Evolutionary conservation across 352 stramenopile species (phyloP), one percentile per base, ranked within the genome.

Genomic region (Pythium phragmiticola): DNA sequence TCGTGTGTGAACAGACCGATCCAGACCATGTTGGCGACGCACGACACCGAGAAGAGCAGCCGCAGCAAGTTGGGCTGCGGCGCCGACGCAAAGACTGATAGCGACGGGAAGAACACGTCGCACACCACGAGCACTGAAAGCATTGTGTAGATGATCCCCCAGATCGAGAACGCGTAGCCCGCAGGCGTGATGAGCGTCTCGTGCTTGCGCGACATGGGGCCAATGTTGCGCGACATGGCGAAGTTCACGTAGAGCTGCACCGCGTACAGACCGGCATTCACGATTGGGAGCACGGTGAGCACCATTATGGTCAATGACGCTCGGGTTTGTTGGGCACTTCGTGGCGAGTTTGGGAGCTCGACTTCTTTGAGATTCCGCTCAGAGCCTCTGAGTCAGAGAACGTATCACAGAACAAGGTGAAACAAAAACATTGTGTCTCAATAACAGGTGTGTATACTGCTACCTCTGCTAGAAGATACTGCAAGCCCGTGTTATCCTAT

Each of bases 131-230:
- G 76, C 7, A 82, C 61, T 17, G 73, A 69, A 63, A 94, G 70
- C 72, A 82, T 67, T 49, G 67, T 62, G 74, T 94, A 92, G 72
- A 94, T 94, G 48, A 94, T 57, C 2, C 82, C 74, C 82, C 84
- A 94, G 70, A 94, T 92, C 39, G 80, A 71, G 66, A 94, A 94
- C 41, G 81, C 81, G 72, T 84, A 88, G 45, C 76, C 73, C 45
- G 82, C 79, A 13, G 84, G 84, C 52, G 84, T 94, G 69, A 94
- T 83, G 47, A 92, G 73, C 66, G 82, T 90, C 64, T 89, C 78
- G 49, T 92, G 80, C 59, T 74, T 76, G 36, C 72, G 75, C 37
- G 81, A 82, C 70, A 58, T 69, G 8, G 63, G 56, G n/a, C 56
- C 57, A 19, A 70, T 70, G 56, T 58, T 75, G 47, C 69, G 75